These are phyloP conservation scores for Xylaria curta DNA, from an alignment of 495 filamentous ascomycete genomes.

Conservation along the genomic window DNA sequence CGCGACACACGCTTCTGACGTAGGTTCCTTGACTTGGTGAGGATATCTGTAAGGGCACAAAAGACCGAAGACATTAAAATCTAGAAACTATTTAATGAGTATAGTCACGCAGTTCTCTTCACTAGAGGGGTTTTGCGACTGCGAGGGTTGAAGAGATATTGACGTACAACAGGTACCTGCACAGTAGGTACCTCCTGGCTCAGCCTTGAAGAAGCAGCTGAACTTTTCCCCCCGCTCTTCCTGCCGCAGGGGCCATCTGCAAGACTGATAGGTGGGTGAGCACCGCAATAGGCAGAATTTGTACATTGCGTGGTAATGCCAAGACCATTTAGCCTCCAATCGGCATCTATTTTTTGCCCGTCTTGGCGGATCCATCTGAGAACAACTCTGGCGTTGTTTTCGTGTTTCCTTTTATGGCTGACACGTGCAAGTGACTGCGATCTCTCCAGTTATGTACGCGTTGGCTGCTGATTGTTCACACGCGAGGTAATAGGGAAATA, in stretches of 20 bases:
- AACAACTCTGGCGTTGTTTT: conserved; percentile 8
- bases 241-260: conserved; percentile 1
- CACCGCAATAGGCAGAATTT: conserved; percentile 11
- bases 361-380: not conserved
- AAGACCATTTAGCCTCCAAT: not conserved
- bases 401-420: conserved; percentile 18
- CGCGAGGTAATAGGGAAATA: not conserved
- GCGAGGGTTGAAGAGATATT: too few relatives aligned
- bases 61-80: not conserved
- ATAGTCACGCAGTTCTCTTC: not conserved
- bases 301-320: conserved; percentile 7
- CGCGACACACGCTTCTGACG: conserved; percentile 9
- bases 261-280: conserved; percentile 4
- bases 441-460: not conserved
- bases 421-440: conserved; percentile 9
- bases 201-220: conserved; percentile 9
- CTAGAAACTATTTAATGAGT: too few relatives aligned
- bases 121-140: not conserved
- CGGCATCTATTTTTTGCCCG: not conserved
- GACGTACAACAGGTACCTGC: too few relatives aligned
- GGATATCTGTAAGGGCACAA: not conserved
- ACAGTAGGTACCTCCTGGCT: not conserved
- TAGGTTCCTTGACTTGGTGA: not conserved
- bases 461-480: conserved; percentile 1
- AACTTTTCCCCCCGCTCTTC: not conserved